Conservation (phyloP, 495 filamentous ascomycete genomes). For the Daldinia vernicosa region DNA sequence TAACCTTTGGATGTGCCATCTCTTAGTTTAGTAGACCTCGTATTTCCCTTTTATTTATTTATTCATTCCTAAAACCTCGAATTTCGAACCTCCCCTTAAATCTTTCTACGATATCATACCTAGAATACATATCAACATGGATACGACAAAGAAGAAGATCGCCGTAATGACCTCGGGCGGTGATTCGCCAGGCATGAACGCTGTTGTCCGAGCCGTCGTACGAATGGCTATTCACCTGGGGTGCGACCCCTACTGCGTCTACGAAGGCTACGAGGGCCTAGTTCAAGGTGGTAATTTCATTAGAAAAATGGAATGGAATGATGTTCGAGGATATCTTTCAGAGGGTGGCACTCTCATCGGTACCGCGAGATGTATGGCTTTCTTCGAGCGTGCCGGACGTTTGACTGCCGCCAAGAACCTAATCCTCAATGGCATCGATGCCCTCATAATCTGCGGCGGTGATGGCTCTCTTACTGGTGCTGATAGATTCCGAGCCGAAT, state of each 20-base stretch:
- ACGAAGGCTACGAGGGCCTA: slow-evolving; percentile 96
- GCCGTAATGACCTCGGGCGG: slow-evolving; percentile 97
- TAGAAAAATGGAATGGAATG: slow-evolving; percentile 86
- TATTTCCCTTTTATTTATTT: slow-evolving; percentile 1
- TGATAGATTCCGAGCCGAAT: slow-evolving; percentile 90
- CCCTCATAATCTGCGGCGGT: slow-evolving; percentile 95
- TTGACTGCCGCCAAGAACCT: slow-evolving; percentile 90
- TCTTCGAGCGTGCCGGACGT: slow-evolving; percentile 86
- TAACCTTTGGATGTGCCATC: background rate
- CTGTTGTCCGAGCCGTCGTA: slow-evolving; percentile 90
- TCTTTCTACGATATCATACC: background rate
- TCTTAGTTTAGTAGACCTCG: background rate
- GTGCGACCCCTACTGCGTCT: slow-evolving; percentile 89
- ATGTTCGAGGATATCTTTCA: slow-evolving; percentile 92
- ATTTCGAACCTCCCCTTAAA: background rate
- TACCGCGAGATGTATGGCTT: slow-evolving; percentile 88
- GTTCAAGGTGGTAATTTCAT: slow-evolving; percentile 91
- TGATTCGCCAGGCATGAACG: slow-evolving; percentile 98
- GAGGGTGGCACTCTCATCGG: slow-evolving; percentile 98
- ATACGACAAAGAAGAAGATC: slow-evolving; percentile 74
- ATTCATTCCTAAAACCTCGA: background rate
- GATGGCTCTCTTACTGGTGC: slow-evolving; percentile 97
- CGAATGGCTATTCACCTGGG: slow-evolving; percentile 87
- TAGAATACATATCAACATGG: slow-evolving; percentile 44
- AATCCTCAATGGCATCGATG: slow-evolving; percentile 91